A percentile compares a stretch with the other conserved stretches of the same genome.
Evolutionary conservation across 2,329 filamentous ascomycete genomes (phyloP).

Genomic region (Talaromyces piceae): DNA sequence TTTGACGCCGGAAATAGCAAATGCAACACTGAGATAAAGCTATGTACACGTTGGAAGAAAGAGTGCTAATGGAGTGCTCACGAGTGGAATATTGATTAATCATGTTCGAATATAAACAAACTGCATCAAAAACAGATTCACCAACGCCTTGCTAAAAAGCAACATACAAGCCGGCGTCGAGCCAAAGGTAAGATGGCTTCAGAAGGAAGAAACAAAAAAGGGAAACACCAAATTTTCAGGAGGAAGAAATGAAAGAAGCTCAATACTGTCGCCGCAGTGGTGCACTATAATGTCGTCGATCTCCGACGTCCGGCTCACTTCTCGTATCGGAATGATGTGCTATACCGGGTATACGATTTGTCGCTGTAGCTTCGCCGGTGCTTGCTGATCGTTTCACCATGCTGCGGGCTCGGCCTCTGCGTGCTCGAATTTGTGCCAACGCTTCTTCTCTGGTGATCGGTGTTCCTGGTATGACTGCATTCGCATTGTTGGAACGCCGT

Average conservation of each 20-base stretch:
- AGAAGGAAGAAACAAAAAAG: background rate
- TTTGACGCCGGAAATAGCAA: background rate
- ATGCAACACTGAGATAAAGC: conserved; percentile 2
- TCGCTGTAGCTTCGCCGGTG: conserved; percentile 28
- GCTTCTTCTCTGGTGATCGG: conserved; percentile 42
- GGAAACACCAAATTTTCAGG: background rate
- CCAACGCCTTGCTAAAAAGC: conserved; percentile 2
- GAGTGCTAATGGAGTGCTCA: background rate
- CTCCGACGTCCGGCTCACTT: conserved; percentile 20
- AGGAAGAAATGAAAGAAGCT: background rate
- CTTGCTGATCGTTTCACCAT: conserved; percentile 34
- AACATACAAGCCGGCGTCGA: background rate
- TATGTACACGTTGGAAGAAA: background rate
- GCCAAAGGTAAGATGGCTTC: background rate
- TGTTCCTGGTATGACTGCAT: conserved; percentile 30
- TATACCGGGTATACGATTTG: conserved; percentile 28
- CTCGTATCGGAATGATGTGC: conserved; percentile 22
- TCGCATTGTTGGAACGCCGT: conserved; percentile 14
- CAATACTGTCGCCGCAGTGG: conserved; percentile 26
- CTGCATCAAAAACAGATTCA: background rate
- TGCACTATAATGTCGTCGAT: conserved; percentile 32
- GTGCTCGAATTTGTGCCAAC: conserved; percentile 42
- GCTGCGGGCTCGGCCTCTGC: conserved; percentile 39
- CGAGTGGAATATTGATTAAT: background rate
- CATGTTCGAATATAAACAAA: too few species aligned